Base-by-base conservation (phyloP, 2,329 filamentous ascomycete genomes). In the Trichoderma sp. region DNA sequence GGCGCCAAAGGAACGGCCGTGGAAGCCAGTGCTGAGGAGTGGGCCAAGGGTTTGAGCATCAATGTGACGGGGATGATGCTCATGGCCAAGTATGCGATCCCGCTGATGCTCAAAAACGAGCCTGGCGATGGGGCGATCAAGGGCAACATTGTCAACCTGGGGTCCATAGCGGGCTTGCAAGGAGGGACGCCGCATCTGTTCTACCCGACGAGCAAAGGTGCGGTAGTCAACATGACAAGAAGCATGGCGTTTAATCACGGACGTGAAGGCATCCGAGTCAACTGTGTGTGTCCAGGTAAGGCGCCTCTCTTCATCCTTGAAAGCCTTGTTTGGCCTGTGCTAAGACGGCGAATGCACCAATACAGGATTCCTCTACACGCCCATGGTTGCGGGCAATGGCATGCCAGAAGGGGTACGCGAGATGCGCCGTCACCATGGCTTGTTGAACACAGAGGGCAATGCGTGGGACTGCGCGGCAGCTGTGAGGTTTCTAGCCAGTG, bases 61-160 rank as follows among this genome's bases (percentile, higher is more conserved):
- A 91, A 91, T 72, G 86, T 91, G 4, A 83, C 82, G 5, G 88
- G 84, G 71, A 90, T 90, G 88, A 84, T 90, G 34, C 79, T 85
- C 65, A 90, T 90, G 86, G 79, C 80, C 19, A 89, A 89, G 72
- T 84, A 86, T 71, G 83, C 83, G 0, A 84, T 91, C 34, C 88
- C 88, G 0, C 83, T 79, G 3, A 90, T 90, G 88, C 70, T 71
- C 27, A 80, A 79, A 66, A 89, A 89, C 65, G 77, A 81, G 13
- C 67, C 68, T 32, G 68, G 54, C 17, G 68, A 69, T 15, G 79
- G 79, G 0, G 79, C 83, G 39, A 73, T 78, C 64, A 79, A 80
- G 65, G 85, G 86, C 7, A 81, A 76, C 48, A 86, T 89, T 68
- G 80, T 90, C 71, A 90, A 90, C 72, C 86, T 90, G 81, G 85